Base-by-base conservation (phyloP, 208 protist genomes). In the Trypanosoma melophagium region DNA sequence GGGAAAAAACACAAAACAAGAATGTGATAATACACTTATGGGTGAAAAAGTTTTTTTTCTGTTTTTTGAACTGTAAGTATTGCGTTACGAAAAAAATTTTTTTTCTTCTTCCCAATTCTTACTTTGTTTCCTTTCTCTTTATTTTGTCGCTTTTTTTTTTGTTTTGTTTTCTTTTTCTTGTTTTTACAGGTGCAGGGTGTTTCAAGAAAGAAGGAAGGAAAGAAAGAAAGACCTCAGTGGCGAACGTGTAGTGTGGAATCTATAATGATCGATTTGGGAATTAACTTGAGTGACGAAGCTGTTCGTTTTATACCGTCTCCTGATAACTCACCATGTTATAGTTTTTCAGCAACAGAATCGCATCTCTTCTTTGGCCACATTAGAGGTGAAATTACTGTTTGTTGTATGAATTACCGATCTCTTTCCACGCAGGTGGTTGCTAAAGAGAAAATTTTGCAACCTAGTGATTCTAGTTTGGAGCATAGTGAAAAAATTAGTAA, bases 321-420 rank as follows among this genome's bases (percentile, higher is more conserved):
- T 22, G 22, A 25, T 13, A 24, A 57, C 16, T 66, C 61, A 57
- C 51, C 50, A 14, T 66, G 61, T 35, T 66, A 9, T 31, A 66
- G 61, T 31, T 66, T 66, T 54, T 41, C 49, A 25, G 49, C 61
- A 38, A 66, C 49, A 4, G 61, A 56, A 13, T 21, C 25, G 2
- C 50, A 57, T 57, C n/a, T 58, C 17, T 54, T 66, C 21, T 66
- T 66, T 66, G 61, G 61, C 31, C 19, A 58, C 12, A 57, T 12
- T 7, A 58, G 22, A 2, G 49, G 61, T n/a, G 31, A 38, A 42
- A 28, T 66, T 2, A 47, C 45, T 35, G 25, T 58, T 42, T 58
- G 51, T 17, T 21, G 19, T 28, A 12, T 54, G 7, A 49, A 58
- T 7, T 10, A 38, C 19, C 21, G 49, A 19, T 66, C 60, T 42